phyloP scores from a whole-genome alignment of 148 eudicot species.

The Amaranthus hypochondriacus region DNA sequence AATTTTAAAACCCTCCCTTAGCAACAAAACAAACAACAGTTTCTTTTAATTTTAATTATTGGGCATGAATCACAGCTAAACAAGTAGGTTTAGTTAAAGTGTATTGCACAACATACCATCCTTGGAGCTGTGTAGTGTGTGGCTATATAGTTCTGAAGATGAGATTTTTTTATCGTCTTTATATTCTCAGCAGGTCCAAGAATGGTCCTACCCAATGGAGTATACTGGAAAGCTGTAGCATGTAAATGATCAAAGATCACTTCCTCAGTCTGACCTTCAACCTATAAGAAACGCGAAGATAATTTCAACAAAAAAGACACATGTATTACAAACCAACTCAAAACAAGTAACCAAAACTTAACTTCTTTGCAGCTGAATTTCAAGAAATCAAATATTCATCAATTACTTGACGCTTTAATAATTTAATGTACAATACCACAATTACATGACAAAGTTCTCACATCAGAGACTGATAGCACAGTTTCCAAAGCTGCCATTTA shows the following conservation, averaged over 20 bases:
- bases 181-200: slow-evolving; percentile 90
- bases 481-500: no score
- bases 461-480: no score
- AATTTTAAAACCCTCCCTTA: slow-evolving; percentile 5
- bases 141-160: slow-evolving; percentile 66
- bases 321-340: no score
- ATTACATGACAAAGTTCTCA: no score
- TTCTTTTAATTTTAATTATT: no score
- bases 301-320: neutral
- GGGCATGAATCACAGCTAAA: neutral
- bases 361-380: no score
- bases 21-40: neutral
- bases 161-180: slow-evolving; percentile 54
- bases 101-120: slow-evolving; percentile 40
- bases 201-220: slow-evolving; percentile 89
- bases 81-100: neutral
- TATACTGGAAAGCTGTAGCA: slow-evolving; percentile 88
- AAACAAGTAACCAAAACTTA: neutral
- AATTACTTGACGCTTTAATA: no score
- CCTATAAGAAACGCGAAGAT: slow-evolving; percentile 35
- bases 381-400: no score
- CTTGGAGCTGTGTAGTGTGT: slow-evolving; percentile 89
- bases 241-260: slow-evolving; percentile 91
- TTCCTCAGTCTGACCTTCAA: slow-evolving; percentile 84
- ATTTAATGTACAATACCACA: no score